Evolutionary conservation across 805 yeast species (phyloP), one percentile per base, ranked within the genome.

Genomic region (Myxozyma vanderwaltii): DNA sequence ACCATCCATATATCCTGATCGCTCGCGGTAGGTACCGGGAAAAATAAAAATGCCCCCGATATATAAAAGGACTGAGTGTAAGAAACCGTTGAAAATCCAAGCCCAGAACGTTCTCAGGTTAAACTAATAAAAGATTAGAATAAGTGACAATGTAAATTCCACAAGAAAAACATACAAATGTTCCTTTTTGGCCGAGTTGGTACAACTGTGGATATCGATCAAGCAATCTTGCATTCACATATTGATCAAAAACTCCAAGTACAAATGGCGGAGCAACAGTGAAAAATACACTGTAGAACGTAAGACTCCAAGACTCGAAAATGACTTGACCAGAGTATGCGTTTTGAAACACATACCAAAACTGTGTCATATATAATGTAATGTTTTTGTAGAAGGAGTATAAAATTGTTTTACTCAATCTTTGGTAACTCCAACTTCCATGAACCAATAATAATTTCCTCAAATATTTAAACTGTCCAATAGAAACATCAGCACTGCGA

Each of bases 391-490:
- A 94, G 70, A 94, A 94, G 0, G 97, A 91, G 72, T 92, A 94
- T 61, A 94, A 79, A 65, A 94, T 92, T 0, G 97, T 97, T 67
- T 86, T 86, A 13, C 96, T 87, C 55, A 92, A 85, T 71, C 99
- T 83, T 71, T 91, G 97, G 72, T 94, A 94, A 43, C 96, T 89
- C 99, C 99, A 94, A 7, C 96, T 77, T 1, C 99, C 99, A 73
- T 94, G 99, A 10, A 94, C 99, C 46, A 94, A 78, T 45, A 94
- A 75, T 56, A 94, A 75, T 71, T 89, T 91, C 68, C 85, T 83
- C 75, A 94, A 79, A 72, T 83, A 94, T 71, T 86, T 86, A 81
- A 94, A 94, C 72, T 94, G 98, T 0, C 97, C 98, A 73, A 95
- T 90, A 0, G 98, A 91, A 61, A 94, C 84, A 78, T 94, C 99